A percentile compares a stretch with the other conserved stretches of the same genome.
Conservation (phyloP, 2,329 filamentous ascomycete genomes). For the Emmonsiellopsis sp. region DNA sequence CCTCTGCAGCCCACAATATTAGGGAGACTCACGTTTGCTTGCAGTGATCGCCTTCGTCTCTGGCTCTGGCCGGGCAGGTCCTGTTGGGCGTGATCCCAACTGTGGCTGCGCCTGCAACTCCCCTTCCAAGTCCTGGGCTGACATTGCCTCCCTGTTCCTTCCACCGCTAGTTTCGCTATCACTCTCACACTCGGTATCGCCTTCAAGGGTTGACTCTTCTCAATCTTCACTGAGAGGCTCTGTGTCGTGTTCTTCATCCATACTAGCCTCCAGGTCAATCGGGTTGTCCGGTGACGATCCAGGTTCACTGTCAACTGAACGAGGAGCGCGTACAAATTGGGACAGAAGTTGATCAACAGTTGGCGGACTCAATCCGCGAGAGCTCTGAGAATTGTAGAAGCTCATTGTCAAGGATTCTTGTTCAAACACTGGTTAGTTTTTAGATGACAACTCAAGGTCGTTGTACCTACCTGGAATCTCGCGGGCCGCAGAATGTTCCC, state of each 20-base stretch:
- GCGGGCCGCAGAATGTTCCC: background rate
- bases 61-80: background rate
- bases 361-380: background rate
- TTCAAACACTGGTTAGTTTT: background rate
- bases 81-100: background rate
- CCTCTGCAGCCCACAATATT: background rate
- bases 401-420: background rate
- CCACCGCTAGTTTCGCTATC: background rate
- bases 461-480: background rate
- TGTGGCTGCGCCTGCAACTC: background rate
- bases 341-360: conserved; percentile 1
- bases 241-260: background rate
- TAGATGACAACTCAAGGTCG: background rate
- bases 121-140: background rate
- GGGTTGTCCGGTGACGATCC: background rate
- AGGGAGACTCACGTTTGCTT: background rate
- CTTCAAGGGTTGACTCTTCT: background rate
- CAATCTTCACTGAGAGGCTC: background rate
- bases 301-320: background rate
- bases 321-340: background rate
- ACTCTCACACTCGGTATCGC: background rate
- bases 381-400: background rate
- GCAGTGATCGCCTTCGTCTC: background rate
- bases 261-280: conserved; percentile 1
- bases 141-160: background rate